phyloP scores from a whole-genome alignment of 805 yeast species.

The Ogataea methylovora region DNA sequence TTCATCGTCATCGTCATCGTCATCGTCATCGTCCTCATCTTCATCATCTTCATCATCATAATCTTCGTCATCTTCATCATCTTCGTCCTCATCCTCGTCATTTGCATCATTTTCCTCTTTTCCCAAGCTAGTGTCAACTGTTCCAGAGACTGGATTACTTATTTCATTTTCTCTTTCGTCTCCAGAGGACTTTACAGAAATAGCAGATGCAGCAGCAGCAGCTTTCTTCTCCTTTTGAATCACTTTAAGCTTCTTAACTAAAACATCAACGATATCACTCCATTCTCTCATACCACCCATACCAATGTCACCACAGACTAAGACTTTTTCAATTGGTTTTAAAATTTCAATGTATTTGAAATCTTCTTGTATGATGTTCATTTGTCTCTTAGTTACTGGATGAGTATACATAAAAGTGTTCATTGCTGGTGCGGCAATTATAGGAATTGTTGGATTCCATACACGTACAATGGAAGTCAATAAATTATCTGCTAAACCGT shows the following conservation, averaged over 20 bases:
- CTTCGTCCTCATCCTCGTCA: constrained; percentile 36
- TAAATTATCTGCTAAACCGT: constrained; percentile 52
- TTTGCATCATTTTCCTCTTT: constrained; percentile 40
- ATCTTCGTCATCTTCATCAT: constrained; percentile 39
- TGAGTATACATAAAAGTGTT: constrained; percentile 54
- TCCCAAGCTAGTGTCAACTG: constrained; percentile 40
- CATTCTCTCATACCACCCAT: constrained; percentile 68
- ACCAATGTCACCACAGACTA: constrained; percentile 53
- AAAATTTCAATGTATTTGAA: constrained; percentile 58
- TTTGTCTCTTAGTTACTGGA: constrained; percentile 45
- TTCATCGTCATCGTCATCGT: constrained; percentile 31
- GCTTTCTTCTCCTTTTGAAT: constrained; percentile 49
- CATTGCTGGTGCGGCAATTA: constrained; percentile 54
- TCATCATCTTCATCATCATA: constrained; percentile 35
- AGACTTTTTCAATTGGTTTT: constrained; percentile 54
- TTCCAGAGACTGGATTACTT: constrained; percentile 19
- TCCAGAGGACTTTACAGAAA: no score
- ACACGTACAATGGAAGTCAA: constrained; percentile 53
- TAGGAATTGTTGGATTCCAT: constrained; percentile 54
- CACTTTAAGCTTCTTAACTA: constrained; percentile 64
- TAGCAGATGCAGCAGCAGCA: constrained; percentile 30
- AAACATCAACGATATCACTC: constrained; percentile 74
- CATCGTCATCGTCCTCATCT: constrained; percentile 32
- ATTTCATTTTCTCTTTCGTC: constrained; percentile 24
- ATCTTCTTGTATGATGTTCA: constrained; percentile 45